Evolutionary conservation across 805 yeast genomes (phyloP).

Genomic region (Candida koratica): DNA sequence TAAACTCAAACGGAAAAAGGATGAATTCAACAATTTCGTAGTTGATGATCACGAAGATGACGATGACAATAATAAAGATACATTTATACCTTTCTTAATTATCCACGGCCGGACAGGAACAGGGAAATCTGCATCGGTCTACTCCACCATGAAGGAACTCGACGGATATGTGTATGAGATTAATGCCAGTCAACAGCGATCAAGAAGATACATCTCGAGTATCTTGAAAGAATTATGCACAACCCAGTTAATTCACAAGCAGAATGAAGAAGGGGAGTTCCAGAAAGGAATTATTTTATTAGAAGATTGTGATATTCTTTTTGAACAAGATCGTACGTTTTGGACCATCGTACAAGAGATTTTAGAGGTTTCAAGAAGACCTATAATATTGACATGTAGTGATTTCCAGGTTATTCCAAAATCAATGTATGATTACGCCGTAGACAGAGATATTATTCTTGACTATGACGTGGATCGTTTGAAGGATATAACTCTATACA

Average conservation of each 20-base stretch:
- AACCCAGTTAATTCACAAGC: conserved; percentile 65
- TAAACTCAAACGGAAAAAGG: conserved; percentile 23
- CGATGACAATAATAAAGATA: conserved; percentile 31
- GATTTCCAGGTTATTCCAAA: conserved; percentile 47
- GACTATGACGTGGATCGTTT: conserved; percentile 9
- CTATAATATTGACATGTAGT: conserved; percentile 64
- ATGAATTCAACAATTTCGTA: conserved; percentile 31
- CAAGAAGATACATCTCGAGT: conserved; percentile 64
- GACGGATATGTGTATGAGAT: conserved; percentile 78
- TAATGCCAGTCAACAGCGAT: conserved; percentile 68
- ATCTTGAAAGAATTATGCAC: conserved; percentile 77
- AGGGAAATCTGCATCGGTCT: conserved; percentile 74
- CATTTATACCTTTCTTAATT: conserved; percentile 60
- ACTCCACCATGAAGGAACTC: conserved; percentile 59
- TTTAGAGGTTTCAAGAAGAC: conserved; percentile 59
- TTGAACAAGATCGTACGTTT: conserved; percentile 72
- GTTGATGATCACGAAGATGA: conserved; percentile 30
- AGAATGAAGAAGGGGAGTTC: conserved; percentile 23
- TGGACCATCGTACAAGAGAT: conserved; percentile 71
- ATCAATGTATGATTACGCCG: conserved; percentile 43
- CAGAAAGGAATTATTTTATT: conserved; percentile 68
- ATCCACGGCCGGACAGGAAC: conserved; percentile 68
- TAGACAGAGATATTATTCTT: conserved; percentile 36
- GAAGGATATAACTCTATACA: conserved; percentile 16
- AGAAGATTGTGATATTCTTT: conserved; percentile 82